phyloP scores from a whole-genome alignment of 225 moss, liverwort and hornwort genomes.

The Marchantia paleacea region DNA sequence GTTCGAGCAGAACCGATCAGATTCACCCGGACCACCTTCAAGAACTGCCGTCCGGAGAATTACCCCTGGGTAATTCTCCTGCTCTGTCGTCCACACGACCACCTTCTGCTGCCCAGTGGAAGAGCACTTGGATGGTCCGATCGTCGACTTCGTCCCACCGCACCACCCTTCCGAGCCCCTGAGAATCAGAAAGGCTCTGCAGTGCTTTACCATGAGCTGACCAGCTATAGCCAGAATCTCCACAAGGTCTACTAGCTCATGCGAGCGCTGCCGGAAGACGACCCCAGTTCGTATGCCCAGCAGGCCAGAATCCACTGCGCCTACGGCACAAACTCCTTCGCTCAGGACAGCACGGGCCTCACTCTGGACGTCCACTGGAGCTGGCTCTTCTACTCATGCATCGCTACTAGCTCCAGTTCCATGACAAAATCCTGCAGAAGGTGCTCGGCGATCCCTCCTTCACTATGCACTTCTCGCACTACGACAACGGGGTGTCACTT shows the following conservation, averaged over 20 bases:
- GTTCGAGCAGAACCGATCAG: not conserved
- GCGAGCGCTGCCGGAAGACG: too few species aligned
- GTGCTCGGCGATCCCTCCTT: conserved; percentile 49
- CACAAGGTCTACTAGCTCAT: conserved; percentile 40
- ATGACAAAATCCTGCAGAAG: conserved; percentile 48
- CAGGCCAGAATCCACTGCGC: conserved; percentile 48
- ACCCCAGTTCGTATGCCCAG: conserved; percentile 31
- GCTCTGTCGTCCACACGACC: not conserved
- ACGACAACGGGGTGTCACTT: conserved; percentile 49
- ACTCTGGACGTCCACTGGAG: conserved; percentile 40
- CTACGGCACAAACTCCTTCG: conserved; percentile 47
- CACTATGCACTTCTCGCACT: conserved; percentile 51
- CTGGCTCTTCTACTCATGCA: conserved; percentile 55
- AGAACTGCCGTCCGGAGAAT: not conserved
- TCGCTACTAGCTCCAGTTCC: conserved; percentile 45
- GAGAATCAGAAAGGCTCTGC: not conserved
- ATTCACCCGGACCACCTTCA: not conserved
- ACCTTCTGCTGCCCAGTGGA: not conserved
- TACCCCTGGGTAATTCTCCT: too few species aligned
- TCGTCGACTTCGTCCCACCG: not conserved
- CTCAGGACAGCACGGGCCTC: conserved; percentile 11
- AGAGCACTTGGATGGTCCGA: not conserved
- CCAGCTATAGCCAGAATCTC: conserved; percentile 43
- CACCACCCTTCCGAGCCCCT: not conserved
- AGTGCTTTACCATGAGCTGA: not conserved